Evolutionary conservation across 140 eudicot species (phyloP).

Genomic region (Oenanthe javanica): DNA sequence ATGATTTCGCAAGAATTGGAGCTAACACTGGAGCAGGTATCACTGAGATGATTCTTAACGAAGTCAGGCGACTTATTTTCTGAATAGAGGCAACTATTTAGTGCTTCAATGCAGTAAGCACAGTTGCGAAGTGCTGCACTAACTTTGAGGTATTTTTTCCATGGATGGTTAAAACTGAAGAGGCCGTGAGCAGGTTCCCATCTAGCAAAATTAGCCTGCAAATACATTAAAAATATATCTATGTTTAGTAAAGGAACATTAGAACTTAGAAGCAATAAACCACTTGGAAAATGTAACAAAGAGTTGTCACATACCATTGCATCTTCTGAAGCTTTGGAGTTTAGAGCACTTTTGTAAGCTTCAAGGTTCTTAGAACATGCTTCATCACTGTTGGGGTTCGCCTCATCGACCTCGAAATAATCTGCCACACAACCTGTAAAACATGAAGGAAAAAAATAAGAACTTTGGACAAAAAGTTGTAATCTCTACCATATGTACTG

Average conservation of each 20-base stretch:
- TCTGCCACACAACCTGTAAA: slow-evolving; percentile 60
- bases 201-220: slow-evolving; percentile 62
- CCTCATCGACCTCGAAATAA: slow-evolving; percentile 31
- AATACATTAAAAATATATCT: neutral
- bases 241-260: neutral
- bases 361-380: slow-evolving; percentile 27
- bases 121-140: slow-evolving; percentile 67
- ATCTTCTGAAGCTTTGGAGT: slow-evolving; percentile 72
- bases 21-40: slow-evolving; percentile 47
- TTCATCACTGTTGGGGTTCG: slow-evolving; percentile 10
- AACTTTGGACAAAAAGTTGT: neutral
- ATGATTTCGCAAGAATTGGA: slow-evolving; percentile 38
- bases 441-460: neutral
- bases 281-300: neutral
- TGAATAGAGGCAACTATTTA: slow-evolving; percentile 48
- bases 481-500: neutral
- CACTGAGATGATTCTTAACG: slow-evolving; percentile 47
- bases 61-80: slow-evolving; percentile 45
- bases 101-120: slow-evolving; percentile 74
- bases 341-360: slow-evolving; percentile 77
- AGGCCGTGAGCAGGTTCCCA: slow-evolving; percentile 96
- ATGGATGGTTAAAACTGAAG: slow-evolving; percentile 75
- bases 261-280: neutral
- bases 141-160: slow-evolving; percentile 73
- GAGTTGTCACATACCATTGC: slow-evolving; percentile 37